Percentiles rank a stretch among this genome's conserved stretches.
phyloP scores from a whole-genome alignment of 2,329 filamentous ascomycete genomes.

The Pestalotiopsis sp. region DNA sequence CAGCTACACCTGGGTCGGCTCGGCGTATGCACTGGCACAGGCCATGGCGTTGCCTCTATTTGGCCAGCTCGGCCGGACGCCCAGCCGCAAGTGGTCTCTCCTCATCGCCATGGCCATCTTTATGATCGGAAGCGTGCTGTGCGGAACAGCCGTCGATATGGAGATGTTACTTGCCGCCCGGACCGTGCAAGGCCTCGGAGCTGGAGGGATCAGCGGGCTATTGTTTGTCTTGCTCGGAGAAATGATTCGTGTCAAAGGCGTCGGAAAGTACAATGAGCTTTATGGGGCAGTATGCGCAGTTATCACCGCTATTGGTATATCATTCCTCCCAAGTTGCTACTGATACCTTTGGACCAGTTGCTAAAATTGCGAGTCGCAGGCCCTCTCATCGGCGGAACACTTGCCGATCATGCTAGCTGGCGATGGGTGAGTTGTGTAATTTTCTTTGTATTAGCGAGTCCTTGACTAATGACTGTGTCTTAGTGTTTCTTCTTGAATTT shows the following conservation, averaged over 20 bases:
- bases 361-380: neutral
- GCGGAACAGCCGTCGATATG: slow-evolving; percentile 1
- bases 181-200: neutral
- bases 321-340: neutral
- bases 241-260: neutral
- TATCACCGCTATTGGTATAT: neutral
- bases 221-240: neutral
- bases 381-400: neutral
- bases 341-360: neutral
- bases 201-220: slow-evolving; percentile 3
- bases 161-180: slow-evolving; percentile 6
- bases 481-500: slow-evolving; percentile 3
- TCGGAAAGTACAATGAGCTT: slow-evolving; percentile 1
- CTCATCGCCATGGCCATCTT: slow-evolving; percentile 3
- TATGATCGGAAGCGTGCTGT: neutral
- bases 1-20: slow-evolving; percentile 6
- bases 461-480: neutral
- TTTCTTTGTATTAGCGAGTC: neutral
- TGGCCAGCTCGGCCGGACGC: neutral
- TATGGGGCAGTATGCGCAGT: neutral
- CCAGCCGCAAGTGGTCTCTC: slow-evolving; percentile 1
- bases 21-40: slow-evolving; percentile 6
- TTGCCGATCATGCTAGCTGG: neutral
- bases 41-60: slow-evolving; percentile 10
- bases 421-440: neutral